Base-by-base conservation (phyloP, 2,329 filamentous ascomycete genomes). In the Venturia nashicola region DNA sequence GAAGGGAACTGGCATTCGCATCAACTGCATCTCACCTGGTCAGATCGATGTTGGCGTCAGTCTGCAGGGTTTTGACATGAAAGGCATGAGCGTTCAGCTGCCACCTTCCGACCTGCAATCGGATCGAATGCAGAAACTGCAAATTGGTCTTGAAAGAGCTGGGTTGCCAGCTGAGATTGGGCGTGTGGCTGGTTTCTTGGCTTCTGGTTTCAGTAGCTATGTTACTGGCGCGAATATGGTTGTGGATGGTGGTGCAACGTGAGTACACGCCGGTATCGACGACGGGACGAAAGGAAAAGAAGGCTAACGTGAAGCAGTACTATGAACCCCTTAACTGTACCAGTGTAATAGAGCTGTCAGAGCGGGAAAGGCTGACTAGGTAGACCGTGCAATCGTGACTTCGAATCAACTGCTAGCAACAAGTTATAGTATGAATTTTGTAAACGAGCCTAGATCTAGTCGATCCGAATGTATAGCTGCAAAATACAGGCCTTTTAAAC, bases 131-230 rank as follows among this genome's bases (percentile, higher is more conserved):
- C 79, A 82, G 71, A 76, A 79, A 68, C 74, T 76, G 65, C 77
- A 75, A 14, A 82, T 85, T 67, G 84, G 83, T 6, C 70, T 86
- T 20, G 84, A 86, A 71, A 77, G 83, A 65, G 77, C 82, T 9
- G 84, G 83, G 0, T 70, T 78, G 20, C 82, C 83, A 0, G 79
- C 80, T 61, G 84, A 86, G 69, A 82, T 87, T 11, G 84, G 78
- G 0, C 74, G 82, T 43, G 83, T 86, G 3, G 83, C 81, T 0
- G 84, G 84, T 0, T 87, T 87, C 69, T 73, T 87, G 66, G 83
- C 84, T 2, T 83, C 79, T 71, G 83, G 83, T 0, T 86, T 87
- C 71, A 83, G 81, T 66, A 82, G 79, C 64, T 86, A 86, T 72
- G 78, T 86, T 54, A 86, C 82, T 0, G 84, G 84, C 1, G 77